A percentile compares a stretch with the other conserved stretches of the same genome.
phyloP scores from a whole-genome alignment of 768 basidiomycete species.

The Collybia sp. region DNA sequence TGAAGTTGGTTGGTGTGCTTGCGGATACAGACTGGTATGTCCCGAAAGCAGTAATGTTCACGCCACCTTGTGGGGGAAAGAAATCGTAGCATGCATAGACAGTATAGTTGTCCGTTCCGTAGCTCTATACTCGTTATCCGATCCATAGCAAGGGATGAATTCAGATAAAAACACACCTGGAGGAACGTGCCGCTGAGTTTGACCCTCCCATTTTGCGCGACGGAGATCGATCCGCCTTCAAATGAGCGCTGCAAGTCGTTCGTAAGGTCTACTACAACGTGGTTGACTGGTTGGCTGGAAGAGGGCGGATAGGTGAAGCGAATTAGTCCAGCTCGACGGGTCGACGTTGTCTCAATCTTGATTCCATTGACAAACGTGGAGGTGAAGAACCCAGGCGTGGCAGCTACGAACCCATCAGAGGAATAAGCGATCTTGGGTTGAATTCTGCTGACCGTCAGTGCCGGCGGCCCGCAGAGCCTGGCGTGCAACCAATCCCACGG shows the following conservation, averaged over 20 bases:
- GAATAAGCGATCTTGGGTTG: not conserved
- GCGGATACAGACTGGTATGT: constrained; percentile 34
- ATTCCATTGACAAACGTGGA: constrained; percentile 41
- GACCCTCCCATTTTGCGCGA: constrained; percentile 28
- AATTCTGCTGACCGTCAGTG: constrained; percentile 30
- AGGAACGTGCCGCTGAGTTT: constrained; percentile 38
- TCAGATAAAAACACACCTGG: constrained; percentile 23
- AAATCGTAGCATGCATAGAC: constrained; percentile 47
- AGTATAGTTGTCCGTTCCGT: constrained; percentile 44
- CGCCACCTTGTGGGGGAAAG: constrained; percentile 16
- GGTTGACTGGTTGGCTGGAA: constrained; percentile 30
- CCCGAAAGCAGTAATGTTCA: constrained; percentile 24
- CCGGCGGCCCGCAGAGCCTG: constrained; percentile 35
- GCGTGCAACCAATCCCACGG: constrained; percentile 34
- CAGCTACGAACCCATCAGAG: constrained; percentile 21
- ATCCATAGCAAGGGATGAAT: not conserved
- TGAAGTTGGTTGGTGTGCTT: constrained; percentile 26
- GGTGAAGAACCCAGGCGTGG: constrained; percentile 44
- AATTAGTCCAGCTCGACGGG: constrained; percentile 54
- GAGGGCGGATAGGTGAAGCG: constrained; percentile 48
- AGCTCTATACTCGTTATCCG: constrained; percentile 28
- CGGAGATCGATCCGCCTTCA: constrained; percentile 33
- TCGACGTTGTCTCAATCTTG: constrained; percentile 54
- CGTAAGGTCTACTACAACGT: constrained; percentile 43
- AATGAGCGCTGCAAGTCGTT: constrained; percentile 44